phyloP scores from a whole-genome alignment of 371 early-diverging fungal genomes.

The Rhizopus microsporus region DNA sequence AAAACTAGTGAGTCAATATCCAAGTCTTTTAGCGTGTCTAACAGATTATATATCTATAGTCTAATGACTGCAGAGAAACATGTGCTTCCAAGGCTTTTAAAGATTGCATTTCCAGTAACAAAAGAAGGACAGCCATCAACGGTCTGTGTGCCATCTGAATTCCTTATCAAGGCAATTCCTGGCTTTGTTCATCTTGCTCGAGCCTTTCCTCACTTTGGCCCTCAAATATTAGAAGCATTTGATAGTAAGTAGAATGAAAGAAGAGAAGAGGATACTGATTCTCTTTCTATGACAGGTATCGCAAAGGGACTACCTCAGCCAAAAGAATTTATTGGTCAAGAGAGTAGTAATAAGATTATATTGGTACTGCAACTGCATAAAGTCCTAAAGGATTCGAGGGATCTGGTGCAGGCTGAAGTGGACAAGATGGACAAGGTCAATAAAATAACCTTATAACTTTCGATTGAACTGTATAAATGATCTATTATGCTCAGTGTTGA shows the following conservation, averaged over 20 bases:
- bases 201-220: constrained; percentile 47
- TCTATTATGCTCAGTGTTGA: constrained; percentile 18
- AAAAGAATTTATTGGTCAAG: constrained; percentile 42
- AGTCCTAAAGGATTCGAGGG: constrained; percentile 34
- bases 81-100: constrained; percentile 38
- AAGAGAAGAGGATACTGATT: background rate
- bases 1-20: constrained; percentile 38
- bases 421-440: constrained; percentile 35
- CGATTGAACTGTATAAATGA: constrained; percentile 10
- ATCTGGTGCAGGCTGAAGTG: constrained; percentile 32
- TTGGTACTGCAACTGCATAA: constrained; percentile 44
- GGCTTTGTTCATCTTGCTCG: constrained; percentile 44
- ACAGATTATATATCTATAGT: constrained; percentile 12
- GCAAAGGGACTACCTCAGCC: constrained; percentile 40
- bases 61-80: constrained; percentile 36
- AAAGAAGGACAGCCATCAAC: constrained; percentile 20
- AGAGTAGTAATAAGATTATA: constrained; percentile 44
- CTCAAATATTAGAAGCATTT: constrained; percentile 36
- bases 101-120: constrained; percentile 39
- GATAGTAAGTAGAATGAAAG: constrained; percentile 28
- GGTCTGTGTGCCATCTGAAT: constrained; percentile 41
- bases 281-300: constrained; percentile 26
- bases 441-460: constrained; percentile 31
- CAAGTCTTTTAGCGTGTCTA: background rate
- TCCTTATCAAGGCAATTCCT: constrained; percentile 44